Conservation (phyloP, 495 filamentous ascomycete genomes). For the Symbiotaphrina buchneri region DNA sequence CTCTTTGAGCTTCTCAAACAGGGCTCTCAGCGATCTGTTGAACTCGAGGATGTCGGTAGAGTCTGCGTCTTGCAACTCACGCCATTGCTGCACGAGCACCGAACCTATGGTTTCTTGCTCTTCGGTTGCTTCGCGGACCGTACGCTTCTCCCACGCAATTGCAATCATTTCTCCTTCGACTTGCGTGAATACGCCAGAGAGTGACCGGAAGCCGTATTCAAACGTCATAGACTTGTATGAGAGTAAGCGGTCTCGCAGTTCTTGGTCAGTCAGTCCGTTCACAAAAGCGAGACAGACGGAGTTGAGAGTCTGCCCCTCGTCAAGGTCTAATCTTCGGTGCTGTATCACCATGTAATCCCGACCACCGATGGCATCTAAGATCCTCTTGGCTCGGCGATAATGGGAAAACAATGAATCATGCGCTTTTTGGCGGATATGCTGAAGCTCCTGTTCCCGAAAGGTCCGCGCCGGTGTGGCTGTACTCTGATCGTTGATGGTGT, state of each 20-base stretch:
- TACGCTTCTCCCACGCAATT: constrained; percentile 18
- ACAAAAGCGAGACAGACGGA: constrained; percentile 23
- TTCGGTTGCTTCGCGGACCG: constrained; percentile 12
- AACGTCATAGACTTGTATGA: constrained; percentile 15
- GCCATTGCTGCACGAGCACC: constrained; percentile 16
- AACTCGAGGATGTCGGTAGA: constrained; percentile 17
- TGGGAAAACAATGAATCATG: constrained; percentile 1
- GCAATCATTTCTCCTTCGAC: constrained; percentile 25
- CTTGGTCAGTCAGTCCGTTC: constrained; percentile 19
- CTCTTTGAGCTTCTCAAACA: constrained; percentile 18
- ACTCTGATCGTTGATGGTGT: background rate
- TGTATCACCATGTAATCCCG: constrained; percentile 4
- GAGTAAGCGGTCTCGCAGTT: constrained; percentile 15
- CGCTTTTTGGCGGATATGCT: background rate
- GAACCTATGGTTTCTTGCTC: constrained; percentile 14
- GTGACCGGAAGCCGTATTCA: constrained; percentile 15
- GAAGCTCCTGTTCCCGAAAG: too few species aligned
- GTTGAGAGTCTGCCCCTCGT: constrained; percentile 19
- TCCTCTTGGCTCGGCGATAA: constrained; percentile 1
- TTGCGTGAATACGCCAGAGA: constrained; percentile 21
- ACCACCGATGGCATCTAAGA: constrained; percentile 2
- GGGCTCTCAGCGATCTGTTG: constrained; percentile 20
- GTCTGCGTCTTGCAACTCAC: constrained; percentile 12
- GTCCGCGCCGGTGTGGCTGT: background rate
- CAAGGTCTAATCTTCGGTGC: constrained; percentile 12